Percentiles rank a stretch among this genome's conserved stretches.
Conservation (phyloP, 2,329 filamentous ascomycete species). For the Colletotrichum tamarilloi region DNA sequence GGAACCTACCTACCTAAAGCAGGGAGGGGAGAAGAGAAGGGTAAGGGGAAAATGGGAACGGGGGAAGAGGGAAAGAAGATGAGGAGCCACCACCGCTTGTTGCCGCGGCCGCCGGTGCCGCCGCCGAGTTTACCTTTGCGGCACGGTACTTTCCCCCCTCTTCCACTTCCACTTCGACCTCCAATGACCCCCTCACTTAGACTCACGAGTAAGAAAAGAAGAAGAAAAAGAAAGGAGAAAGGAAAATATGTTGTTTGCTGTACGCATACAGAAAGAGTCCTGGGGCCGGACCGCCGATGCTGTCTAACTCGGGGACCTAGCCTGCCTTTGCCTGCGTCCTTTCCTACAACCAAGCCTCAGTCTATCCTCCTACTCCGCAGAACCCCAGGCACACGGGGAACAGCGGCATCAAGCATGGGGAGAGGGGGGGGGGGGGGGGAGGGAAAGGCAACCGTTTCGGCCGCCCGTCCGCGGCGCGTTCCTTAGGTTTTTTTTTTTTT, state of each 20-base stretch:
- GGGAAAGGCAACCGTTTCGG: not conserved
- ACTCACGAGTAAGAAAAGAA: not conserved
- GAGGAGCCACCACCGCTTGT: not conserved
- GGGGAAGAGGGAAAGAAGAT: too few relatives aligned
- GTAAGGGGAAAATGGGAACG: not conserved
- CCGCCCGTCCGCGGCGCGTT: not conserved
- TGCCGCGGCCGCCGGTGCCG: not conserved
- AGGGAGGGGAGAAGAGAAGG: not conserved
- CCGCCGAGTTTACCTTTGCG: not conserved
- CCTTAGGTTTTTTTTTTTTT: too few relatives aligned
- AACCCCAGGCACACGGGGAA: too few relatives aligned
- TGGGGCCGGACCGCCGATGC: conserved; percentile 16
- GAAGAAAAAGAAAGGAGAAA: not conserved
- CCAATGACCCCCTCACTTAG: too few relatives aligned
- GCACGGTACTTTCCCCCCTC: not conserved
- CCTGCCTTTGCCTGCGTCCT: not conserved
- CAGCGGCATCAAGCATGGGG: too few relatives aligned
- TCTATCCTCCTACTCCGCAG: not conserved
- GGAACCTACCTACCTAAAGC: too few relatives aligned
- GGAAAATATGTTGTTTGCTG: not conserved
- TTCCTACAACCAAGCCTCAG: not conserved
- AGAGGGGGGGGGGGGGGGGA: too few relatives aligned
- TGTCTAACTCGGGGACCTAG: conserved; percentile 10
- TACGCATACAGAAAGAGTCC: not conserved
- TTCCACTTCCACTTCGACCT: too few relatives aligned